Evolutionary conservation across 106 monocot species (phyloP).

Genomic region (Dioscorea alata): DNA sequence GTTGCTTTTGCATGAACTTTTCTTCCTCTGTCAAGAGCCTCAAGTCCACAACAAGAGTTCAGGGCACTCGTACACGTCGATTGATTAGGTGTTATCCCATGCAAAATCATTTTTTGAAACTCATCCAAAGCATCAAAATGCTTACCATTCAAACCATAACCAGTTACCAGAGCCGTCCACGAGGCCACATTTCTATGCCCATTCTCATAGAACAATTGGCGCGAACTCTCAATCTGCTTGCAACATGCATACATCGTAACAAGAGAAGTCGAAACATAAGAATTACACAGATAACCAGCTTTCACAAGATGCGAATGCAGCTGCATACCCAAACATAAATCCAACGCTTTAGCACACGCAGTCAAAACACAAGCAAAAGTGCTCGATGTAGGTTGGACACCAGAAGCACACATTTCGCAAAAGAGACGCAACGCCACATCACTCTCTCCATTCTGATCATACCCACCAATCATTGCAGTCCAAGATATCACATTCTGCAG

Average conservation of each 20-base stretch:
- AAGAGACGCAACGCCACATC: constrained; percentile 32
- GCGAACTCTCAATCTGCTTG: constrained; percentile 41
- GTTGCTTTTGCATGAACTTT: constrained; percentile 36
- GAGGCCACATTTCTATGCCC: constrained; percentile 35
- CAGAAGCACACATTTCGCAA: constrained; percentile 35
- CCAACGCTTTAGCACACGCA: constrained; percentile 37
- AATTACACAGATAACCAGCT: constrained; percentile 26
- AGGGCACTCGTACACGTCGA: constrained; percentile 61
- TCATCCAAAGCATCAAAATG: constrained; percentile 44
- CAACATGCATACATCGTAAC: constrained; percentile 67
- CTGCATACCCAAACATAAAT: constrained; percentile 45
- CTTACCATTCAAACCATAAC: constrained; percentile 43
- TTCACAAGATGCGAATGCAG: constrained; percentile 46
- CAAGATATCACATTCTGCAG: constrained; percentile 55
- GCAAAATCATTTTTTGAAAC: constrained; percentile 33
- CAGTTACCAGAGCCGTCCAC: constrained; percentile 72
- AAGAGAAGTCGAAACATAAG: constrained; percentile 62
- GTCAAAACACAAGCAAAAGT: constrained; percentile 65
- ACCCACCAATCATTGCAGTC: constrained; percentile 77
- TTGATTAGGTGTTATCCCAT: constrained; percentile 47
- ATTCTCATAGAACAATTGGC: constrained; percentile 34
- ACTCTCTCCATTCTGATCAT: constrained; percentile 45
- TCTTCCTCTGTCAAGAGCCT: constrained; percentile 50
- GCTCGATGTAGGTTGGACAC: constrained; percentile 55
- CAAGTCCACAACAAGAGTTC: constrained; percentile 50